Percentiles rank a stretch among this genome's conserved stretches.
Conservation (phyloP, 163 green algal species). For the Scenedesmus sp. region DNA sequence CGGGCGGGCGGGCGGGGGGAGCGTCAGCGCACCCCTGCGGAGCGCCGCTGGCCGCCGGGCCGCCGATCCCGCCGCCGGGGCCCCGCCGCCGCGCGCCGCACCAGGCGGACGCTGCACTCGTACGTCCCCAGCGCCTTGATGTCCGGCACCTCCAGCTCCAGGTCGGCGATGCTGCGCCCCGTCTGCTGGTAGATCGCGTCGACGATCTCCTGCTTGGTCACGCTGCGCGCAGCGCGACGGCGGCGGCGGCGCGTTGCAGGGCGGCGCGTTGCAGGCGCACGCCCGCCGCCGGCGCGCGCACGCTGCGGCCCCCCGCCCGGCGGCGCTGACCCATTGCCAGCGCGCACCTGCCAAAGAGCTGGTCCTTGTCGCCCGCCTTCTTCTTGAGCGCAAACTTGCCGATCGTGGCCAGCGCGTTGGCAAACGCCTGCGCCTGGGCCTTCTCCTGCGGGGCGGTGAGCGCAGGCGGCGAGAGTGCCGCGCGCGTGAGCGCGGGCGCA, state of each 20-base stretch:
- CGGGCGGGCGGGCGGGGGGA: too few relatives aligned
- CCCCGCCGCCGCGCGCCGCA: constrained; percentile 61
- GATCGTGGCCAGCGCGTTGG: constrained; percentile 88
- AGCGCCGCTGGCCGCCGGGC: too few relatives aligned
- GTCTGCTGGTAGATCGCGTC: constrained; percentile 91
- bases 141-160: constrained; percentile 83
- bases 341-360: constrained; percentile 77
- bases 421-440: constrained; percentile 75
- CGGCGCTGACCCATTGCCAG: too few relatives aligned
- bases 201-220: constrained; percentile 79
- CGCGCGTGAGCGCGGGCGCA: too few relatives aligned
- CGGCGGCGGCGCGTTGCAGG: too few relatives aligned
- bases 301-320: neutral
- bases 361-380: constrained; percentile 82
- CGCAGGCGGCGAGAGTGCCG: too few relatives aligned
- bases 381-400: constrained; percentile 94
- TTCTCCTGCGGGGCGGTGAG: constrained; percentile 60
- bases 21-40: too few relatives aligned
- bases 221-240: constrained; percentile 49
- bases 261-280: neutral
- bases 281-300: too few relatives aligned
- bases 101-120: constrained; percentile 79
- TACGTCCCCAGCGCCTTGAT: constrained; percentile 92
- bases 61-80: too few relatives aligned
- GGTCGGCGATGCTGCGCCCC: constrained; percentile 76